These are phyloP conservation scores for Diaporthe velutina DNA, from an alignment of 2,329 filamentous ascomycete species.

Conservation along the genomic window DNA sequence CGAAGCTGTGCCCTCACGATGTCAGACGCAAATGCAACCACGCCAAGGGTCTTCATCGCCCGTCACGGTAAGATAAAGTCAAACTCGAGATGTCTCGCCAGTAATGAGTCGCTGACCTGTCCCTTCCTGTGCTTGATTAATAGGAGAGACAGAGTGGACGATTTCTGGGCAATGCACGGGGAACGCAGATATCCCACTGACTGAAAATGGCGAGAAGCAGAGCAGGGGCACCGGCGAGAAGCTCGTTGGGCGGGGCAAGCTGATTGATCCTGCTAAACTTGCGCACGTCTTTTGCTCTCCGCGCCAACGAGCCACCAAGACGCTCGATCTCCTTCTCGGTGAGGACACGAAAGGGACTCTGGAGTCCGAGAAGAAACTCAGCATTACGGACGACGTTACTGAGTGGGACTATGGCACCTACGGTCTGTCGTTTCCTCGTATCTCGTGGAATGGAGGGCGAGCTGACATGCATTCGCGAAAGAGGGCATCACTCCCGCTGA, in stretches of 20 bases:
- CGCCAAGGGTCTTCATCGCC: constrained; percentile 53
- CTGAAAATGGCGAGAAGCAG: constrained; percentile 55
- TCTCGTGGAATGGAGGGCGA: background rate
- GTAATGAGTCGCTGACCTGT: constrained; percentile 10
- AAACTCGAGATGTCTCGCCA: constrained; percentile 15
- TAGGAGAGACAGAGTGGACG: constrained; percentile 58
- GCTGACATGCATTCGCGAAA: constrained; percentile 19
- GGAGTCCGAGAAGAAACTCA: constrained; percentile 49
- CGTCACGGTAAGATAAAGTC: constrained; percentile 50
- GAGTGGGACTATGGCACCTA: constrained; percentile 76
- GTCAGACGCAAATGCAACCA: constrained; percentile 52
- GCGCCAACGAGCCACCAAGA: constrained; percentile 59
- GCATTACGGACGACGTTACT: constrained; percentile 63
- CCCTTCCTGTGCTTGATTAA: background rate
- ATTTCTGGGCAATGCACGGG: constrained; percentile 61
- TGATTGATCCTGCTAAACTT: constrained; percentile 64
- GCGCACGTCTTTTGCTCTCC: constrained; percentile 64
- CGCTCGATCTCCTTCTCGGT: constrained; percentile 60
- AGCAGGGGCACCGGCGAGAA: constrained; percentile 57
- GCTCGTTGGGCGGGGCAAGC: constrained; percentile 62
- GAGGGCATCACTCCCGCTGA: constrained; percentile 67
- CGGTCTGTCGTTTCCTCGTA: constrained; percentile 29
- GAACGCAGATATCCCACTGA: constrained; percentile 57
- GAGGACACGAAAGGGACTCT: constrained; percentile 39
- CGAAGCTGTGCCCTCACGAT: constrained; percentile 42